Percentiles rank a stretch among this genome's conserved stretches.
These are phyloP conservation scores for Fusarium irregulare DNA, from an alignment of 2,329 filamentous ascomycete genomes.

Conservation along the genomic window DNA sequence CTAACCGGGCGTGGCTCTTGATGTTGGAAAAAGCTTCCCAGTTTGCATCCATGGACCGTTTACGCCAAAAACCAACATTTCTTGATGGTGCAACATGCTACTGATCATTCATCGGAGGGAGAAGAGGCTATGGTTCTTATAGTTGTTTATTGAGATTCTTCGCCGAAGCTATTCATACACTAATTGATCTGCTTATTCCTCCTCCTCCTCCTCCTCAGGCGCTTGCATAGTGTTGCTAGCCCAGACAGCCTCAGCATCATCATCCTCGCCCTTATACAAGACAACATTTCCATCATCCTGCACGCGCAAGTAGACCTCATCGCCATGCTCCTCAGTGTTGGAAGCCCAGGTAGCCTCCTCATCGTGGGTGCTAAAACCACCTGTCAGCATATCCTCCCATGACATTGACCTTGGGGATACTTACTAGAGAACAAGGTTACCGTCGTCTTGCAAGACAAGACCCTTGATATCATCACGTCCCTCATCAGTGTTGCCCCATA, in stretches of 20 bases:
- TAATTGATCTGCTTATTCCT: background rate
- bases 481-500: conserved; percentile 47
- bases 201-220: background rate
- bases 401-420: conserved; percentile 11
- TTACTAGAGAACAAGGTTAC: conserved; percentile 51
- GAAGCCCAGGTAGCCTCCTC: conserved; percentile 44
- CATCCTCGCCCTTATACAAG: conserved; percentile 44
- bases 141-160: background rate
- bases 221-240: conserved; percentile 39
- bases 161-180: no score
- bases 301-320: conserved; percentile 42
- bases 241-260: conserved; percentile 47
- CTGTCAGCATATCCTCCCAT: no score
- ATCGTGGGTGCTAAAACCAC: conserved; percentile 21
- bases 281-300: conserved; percentile 51
- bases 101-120: no score
- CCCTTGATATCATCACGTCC: conserved; percentile 47
- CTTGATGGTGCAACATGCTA: no score
- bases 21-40: accelerated
- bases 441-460: conserved; percentile 47
- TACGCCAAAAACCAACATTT: no score
- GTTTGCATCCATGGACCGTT: background rate
- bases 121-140: no score
- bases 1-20: conserved; percentile 44
- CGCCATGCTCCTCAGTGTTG: conserved; percentile 38